A percentile compares a stretch with the other conserved stretches of the same genome.
These are phyloP conservation scores for Trichoderma aggressivum DNA, from an alignment of 2,329 filamentous ascomycete species.

Conservation along the genomic window DNA sequence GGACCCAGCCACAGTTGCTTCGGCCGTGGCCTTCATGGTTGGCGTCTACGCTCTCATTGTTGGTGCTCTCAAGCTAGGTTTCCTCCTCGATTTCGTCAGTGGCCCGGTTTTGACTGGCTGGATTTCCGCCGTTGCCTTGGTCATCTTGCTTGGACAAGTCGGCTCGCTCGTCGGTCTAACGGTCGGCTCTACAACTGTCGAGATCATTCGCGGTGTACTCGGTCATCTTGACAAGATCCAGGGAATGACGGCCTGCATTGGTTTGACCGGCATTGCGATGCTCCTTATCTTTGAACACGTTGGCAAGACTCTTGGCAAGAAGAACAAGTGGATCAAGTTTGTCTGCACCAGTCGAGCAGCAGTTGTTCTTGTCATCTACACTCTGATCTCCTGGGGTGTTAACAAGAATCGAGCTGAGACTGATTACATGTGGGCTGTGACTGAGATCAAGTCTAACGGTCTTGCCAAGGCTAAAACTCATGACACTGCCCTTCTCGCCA, in stretches of 20 bases:
- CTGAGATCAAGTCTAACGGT: conserved; percentile 54
- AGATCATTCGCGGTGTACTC: conserved; percentile 58
- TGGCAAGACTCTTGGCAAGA: conserved; percentile 57
- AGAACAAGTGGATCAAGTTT: conserved; percentile 56
- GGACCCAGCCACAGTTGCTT: conserved; percentile 53
- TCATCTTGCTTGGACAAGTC: conserved; percentile 63
- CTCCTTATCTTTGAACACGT: conserved; percentile 55
- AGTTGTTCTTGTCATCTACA: conserved; percentile 58
- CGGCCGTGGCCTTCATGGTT: conserved; percentile 61
- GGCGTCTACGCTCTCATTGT: conserved; percentile 58
- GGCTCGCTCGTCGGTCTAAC: conserved; percentile 57
- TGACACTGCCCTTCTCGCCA: conserved; percentile 45
- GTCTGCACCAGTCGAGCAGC: conserved; percentile 59
- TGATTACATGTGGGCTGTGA: conserved; percentile 51
- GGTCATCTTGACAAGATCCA: conserved; percentile 54
- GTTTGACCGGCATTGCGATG: conserved; percentile 54
- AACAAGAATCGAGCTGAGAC: conserved; percentile 51
- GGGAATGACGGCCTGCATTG: conserved; percentile 56
- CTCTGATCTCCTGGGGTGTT: conserved; percentile 59
- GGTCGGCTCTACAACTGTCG: conserved; percentile 50
- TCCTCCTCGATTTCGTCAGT: conserved; percentile 64
- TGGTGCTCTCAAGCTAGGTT: conserved; percentile 61
- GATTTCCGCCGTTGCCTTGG: conserved; percentile 63
- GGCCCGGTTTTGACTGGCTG: conserved; percentile 62
- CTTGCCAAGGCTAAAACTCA: conserved; percentile 51